These are phyloP conservation scores for Gliomastix tumulicola DNA, from an alignment of 2,329 filamentous ascomycete species.

Conservation along the genomic window DNA sequence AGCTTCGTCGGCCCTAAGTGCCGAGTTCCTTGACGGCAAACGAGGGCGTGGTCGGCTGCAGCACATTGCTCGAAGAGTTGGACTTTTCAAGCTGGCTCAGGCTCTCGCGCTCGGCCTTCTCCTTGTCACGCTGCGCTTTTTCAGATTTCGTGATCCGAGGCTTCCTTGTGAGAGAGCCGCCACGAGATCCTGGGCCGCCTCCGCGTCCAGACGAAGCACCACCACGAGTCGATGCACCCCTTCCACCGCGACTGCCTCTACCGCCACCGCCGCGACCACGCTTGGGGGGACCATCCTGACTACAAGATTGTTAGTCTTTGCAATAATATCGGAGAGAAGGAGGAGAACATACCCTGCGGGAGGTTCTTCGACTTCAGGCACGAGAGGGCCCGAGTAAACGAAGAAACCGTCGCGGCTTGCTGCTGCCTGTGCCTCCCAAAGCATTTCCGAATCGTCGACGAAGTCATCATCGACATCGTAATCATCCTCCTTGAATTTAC, in stretches of 20 bases:
- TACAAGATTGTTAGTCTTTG: slow-evolving; percentile 37
- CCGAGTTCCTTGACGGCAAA: slow-evolving; percentile 28
- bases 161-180: slow-evolving; percentile 68
- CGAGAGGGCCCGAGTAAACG: slow-evolving; percentile 87
- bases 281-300: slow-evolving; percentile 67
- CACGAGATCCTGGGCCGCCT: slow-evolving; percentile 63
- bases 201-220: slow-evolving; percentile 35
- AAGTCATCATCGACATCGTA: slow-evolving; percentile 81
- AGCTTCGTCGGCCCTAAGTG: slow-evolving; percentile 11
- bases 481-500: slow-evolving; percentile 73
- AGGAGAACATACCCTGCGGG: slow-evolving; percentile 41
- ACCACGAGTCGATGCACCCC: slow-evolving; percentile 55
- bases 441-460: slow-evolving; percentile 86
- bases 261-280: slow-evolving; percentile 53
- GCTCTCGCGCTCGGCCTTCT: slow-evolving; percentile 69
- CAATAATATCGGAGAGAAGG: too few relatives aligned
- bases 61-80: slow-evolving; percentile 23
- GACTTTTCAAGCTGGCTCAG: slow-evolving; percentile 32
- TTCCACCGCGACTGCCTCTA: slow-evolving; percentile 37
- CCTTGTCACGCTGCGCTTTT: slow-evolving; percentile 71
- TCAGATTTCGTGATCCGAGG: slow-evolving; percentile 82
- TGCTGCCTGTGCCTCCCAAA: slow-evolving; percentile 93
- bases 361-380: slow-evolving; percentile 78
- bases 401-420: slow-evolving; percentile 96
- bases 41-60: slow-evolving; percentile 27